These are phyloP conservation scores for Fusarium brachygibbosum DNA, from an alignment of 2,329 filamentous ascomycete species.

Conservation along the genomic window DNA sequence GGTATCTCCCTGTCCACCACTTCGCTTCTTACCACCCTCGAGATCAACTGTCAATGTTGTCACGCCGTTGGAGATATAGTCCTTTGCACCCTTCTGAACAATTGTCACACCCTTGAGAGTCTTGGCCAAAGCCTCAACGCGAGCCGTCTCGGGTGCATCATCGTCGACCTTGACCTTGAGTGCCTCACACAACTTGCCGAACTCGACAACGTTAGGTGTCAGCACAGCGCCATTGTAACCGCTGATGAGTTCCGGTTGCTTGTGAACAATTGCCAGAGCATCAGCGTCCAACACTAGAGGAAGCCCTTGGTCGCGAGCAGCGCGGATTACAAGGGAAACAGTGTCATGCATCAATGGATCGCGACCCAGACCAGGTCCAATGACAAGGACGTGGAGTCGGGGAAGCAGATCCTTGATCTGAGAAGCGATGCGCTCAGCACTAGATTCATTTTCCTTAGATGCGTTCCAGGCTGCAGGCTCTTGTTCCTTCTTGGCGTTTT, in stretches of 20 bases:
- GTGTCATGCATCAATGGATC: slow-evolving; percentile 92
- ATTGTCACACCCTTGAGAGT: slow-evolving; percentile 90
- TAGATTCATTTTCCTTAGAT: slow-evolving; percentile 58
- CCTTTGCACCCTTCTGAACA: slow-evolving; percentile 86
- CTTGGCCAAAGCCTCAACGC: slow-evolving; percentile 76
- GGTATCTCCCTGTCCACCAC: slow-evolving; percentile 95
- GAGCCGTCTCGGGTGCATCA: slow-evolving; percentile 56
- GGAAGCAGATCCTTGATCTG: slow-evolving; percentile 84
- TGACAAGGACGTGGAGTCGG: slow-evolving; percentile 90
- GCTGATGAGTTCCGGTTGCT: slow-evolving; percentile 79
- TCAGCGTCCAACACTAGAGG: slow-evolving; percentile 94
- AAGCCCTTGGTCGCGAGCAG: slow-evolving; percentile 78
- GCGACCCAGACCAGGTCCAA: slow-evolving; percentile 91
- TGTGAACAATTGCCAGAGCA: slow-evolving; percentile 82
- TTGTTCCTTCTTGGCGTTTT: slow-evolving; percentile 51
- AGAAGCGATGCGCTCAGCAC: slow-evolving; percentile 72
- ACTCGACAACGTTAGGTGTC: slow-evolving; percentile 96
- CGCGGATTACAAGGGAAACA: slow-evolving; percentile 81
- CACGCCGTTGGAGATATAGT: slow-evolving; percentile 85
- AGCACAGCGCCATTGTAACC: slow-evolving; percentile 88
- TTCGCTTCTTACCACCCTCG: slow-evolving; percentile 86
- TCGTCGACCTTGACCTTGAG: slow-evolving; percentile 73
- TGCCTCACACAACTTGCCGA: slow-evolving; percentile 82
- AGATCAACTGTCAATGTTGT: slow-evolving; percentile 82
- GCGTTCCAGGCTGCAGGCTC: slow-evolving; percentile 59